phyloP scores from a whole-genome alignment of 2,329 filamentous ascomycete species.

The Onygenales sp. region DNA sequence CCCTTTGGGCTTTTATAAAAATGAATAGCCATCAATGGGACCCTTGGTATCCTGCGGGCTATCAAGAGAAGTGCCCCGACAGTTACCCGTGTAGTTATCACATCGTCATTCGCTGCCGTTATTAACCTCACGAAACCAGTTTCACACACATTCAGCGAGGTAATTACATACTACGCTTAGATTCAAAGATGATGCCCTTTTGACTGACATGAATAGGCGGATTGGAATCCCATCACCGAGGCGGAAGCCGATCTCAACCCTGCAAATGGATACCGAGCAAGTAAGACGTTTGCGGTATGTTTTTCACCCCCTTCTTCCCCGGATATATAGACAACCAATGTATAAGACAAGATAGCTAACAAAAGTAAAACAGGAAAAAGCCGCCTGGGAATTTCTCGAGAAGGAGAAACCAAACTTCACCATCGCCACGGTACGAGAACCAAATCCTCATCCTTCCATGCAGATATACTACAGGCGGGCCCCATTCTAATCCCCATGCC shows the following conservation, averaged over 20 bases:
- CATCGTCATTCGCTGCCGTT: constrained; percentile 60
- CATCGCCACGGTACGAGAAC: constrained; percentile 43
- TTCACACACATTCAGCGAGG: constrained; percentile 21
- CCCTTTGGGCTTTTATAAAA: not conserved
- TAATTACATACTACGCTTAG: not conserved
- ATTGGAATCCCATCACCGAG: constrained; percentile 37
- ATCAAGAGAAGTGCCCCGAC: constrained; percentile 52
- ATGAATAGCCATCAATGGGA: constrained; percentile 53
- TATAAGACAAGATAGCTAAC: not conserved
- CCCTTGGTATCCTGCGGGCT: constrained; percentile 52
- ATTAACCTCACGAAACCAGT: constrained; percentile 36
- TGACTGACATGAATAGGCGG: constrained; percentile 19
- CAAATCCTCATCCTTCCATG: not conserved
- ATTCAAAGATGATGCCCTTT: not conserved
- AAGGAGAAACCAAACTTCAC: constrained; percentile 50
- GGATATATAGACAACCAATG: not conserved
- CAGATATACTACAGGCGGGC: not conserved
- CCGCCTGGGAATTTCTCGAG: constrained; percentile 56
- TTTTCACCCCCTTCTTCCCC: not conserved
- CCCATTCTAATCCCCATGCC: not conserved
- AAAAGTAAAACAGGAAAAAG: constrained; percentile 38
- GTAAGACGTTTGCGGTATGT: constrained; percentile 42
- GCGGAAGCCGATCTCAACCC: constrained; percentile 29
- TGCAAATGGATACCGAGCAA: constrained; percentile 35
- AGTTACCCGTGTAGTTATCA: constrained; percentile 65